Conservation (phyloP, 1,139 yeast genomes). For the Yamadazyma aaseri region DNA sequence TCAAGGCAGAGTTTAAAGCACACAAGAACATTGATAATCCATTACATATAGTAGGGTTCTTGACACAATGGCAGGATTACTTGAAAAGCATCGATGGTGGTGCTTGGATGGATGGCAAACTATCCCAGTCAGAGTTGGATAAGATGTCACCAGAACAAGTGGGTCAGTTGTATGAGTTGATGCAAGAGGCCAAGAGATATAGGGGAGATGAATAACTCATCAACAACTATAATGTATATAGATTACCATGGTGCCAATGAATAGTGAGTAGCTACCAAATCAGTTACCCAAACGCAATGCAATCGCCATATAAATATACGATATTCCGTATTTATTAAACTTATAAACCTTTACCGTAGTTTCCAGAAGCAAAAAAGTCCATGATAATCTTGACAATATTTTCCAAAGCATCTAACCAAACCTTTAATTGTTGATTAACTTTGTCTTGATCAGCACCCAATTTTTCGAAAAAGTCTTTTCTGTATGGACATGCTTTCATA, state of each 20-base stretch:
- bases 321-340: no score
- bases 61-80: conserved; percentile 94
- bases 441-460: conserved; percentile 69
- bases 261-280: no score
- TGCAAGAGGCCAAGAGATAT: conserved; percentile 53
- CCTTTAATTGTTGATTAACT: conserved; percentile 62
- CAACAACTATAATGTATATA: conserved; percentile 1
- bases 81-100: conserved; percentile 70
- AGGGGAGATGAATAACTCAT: conserved; percentile 8
- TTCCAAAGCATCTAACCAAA: conserved; percentile 79
- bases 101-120: conserved; percentile 68
- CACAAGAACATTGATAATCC: conserved; percentile 86
- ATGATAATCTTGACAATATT: conserved; percentile 69
- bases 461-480: conserved; percentile 80
- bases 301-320: not conserved
- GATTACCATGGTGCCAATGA: no score
- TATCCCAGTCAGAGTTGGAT: conserved; percentile 65
- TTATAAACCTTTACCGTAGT: conserved; percentile 86
- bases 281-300: no score
- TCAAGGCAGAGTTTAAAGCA: conserved; percentile 85
- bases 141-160: conserved; percentile 92
- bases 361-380: conserved; percentile 74
- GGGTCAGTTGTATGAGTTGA: conserved; percentile 60
- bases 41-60: conserved; percentile 86
- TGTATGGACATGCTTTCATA: conserved; percentile 93